phyloP scores from a whole-genome alignment of 768 basidiomycete genomes.

The Phylloporus sp. region DNA sequence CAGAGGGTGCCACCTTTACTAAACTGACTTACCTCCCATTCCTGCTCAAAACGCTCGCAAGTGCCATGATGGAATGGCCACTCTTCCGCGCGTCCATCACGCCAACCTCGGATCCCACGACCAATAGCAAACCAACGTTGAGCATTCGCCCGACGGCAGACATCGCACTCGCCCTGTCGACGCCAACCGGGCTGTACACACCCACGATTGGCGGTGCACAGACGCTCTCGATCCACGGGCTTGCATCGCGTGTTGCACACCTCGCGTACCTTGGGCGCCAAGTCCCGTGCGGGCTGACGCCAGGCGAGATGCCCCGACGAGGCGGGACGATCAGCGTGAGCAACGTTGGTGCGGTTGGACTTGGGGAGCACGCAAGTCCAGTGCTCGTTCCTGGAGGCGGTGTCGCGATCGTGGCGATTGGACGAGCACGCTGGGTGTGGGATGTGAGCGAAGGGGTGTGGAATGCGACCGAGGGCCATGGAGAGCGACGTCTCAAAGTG shows the following conservation, averaged over 20 bases:
- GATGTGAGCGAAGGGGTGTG: slow-evolving; percentile 51
- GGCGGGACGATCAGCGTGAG: slow-evolving; percentile 80
- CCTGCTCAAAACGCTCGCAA: slow-evolving; percentile 77
- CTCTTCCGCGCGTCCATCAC: slow-evolving; percentile 76
- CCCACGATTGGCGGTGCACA: slow-evolving; percentile 63
- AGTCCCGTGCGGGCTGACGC: slow-evolving; percentile 59
- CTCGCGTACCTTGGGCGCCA: slow-evolving; percentile 65
- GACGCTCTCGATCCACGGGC: slow-evolving; percentile 50
- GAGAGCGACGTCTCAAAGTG: slow-evolving; percentile 54
- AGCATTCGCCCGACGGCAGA: slow-evolving; percentile 73
- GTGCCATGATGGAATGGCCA: slow-evolving; percentile 81
- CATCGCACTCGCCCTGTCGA: slow-evolving; percentile 73
- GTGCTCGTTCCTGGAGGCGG: slow-evolving; percentile 81
- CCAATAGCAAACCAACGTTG: slow-evolving; percentile 53
- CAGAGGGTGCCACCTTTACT: slow-evolving; percentile 52
- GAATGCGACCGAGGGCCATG: slow-evolving; percentile 18
- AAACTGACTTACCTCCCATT: slow-evolving; percentile 80
- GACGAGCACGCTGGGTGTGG: slow-evolving; percentile 74
- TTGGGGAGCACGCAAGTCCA: slow-evolving; percentile 65
- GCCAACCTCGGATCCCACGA: slow-evolving; percentile 23
- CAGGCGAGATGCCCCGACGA: slow-evolving; percentile 65
- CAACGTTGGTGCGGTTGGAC: slow-evolving; percentile 80
- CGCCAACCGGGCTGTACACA: slow-evolving; percentile 79
- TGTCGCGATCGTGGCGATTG: slow-evolving; percentile 80
- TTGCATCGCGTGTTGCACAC: slow-evolving; percentile 59